Evolutionary conservation across 116 monocot genomes (phyloP), one percentile per base, ranked within the genome.

Genomic region (Posidonia oceanica): DNA sequence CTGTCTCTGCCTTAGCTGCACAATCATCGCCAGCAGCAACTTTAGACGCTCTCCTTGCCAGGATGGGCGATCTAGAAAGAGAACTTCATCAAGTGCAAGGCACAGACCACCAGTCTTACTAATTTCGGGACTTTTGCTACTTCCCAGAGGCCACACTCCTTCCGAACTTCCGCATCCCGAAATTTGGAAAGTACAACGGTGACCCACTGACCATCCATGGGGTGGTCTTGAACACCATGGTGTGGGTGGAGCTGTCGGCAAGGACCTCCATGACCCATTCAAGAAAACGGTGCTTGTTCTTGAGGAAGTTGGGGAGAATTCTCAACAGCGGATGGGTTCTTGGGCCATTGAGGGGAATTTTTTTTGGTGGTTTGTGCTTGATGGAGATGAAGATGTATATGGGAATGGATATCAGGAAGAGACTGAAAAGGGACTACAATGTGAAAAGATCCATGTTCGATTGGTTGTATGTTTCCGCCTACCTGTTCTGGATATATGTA

Each of bases 211-310:
- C 14, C 10, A 63, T 53, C 22, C 77, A 66, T 3, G 69, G 69
- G 52, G 11, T 38, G 6, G 29, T 29, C 29, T 36, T 5, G 69
- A 83, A 52, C 0, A 39, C 20, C 52, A 83, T 59, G 40, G 83
- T 81, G 56, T 54, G 73, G 39, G 73, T 81, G 8, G 83, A 78
- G 75, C 18, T 58, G 36, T 22, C n/a, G n/a, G 38, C 14, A 10
- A 83, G 69, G 58, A 71, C 1, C 8, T 83, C 81, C 0, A 83
- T 76, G 12, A 48, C 16, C 87, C 87, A 83, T 1, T 83, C 83
- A 23, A 81, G 81, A 59, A 81, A 78, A 4, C 86, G 72, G 66
- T 78, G 63, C 14, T 69, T 59, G 77, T 86, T 77, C 41, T 63
- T 57, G 80, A 83, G 4, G 77, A 75, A 82, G 14, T 77, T 66